Evolutionary conservation across 2,329 filamentous ascomycete species (phyloP).

Genomic region (Pestalotiopsis sp.): DNA sequence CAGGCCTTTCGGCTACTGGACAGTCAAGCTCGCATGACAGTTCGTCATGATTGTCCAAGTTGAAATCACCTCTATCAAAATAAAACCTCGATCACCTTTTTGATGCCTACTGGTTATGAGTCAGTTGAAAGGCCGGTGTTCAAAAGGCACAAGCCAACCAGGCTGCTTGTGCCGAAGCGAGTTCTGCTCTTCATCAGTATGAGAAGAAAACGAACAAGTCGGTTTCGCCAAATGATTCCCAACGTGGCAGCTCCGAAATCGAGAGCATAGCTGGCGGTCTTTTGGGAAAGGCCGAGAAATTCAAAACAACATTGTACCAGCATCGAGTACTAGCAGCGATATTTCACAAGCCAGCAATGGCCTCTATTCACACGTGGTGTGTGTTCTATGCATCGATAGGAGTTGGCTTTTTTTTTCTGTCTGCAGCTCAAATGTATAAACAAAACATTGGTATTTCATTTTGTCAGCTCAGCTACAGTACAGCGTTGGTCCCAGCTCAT

Average conservation of each 20-base stretch:
- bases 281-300: background rate
- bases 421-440: background rate
- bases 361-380: background rate
- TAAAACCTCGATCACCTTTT: background rate
- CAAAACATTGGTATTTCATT: background rate
- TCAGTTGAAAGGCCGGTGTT: background rate
- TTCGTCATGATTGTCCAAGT: background rate
- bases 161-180: background rate
- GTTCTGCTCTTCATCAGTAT: background rate
- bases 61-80: background rate
- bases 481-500: background rate
- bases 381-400: background rate
- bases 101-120: background rate
- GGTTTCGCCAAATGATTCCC: background rate
- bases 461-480: background rate
- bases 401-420: background rate
- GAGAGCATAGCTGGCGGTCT: background rate
- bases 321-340: background rate
- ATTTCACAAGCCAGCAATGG: background rate
- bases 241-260: background rate
- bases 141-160: background rate
- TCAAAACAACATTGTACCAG: background rate
- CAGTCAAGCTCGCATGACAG: background rate
- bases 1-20: background rate
- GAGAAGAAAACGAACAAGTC: background rate